Evolutionary conservation across 2,329 filamentous ascomycete species (phyloP).

Genomic region (Aspergillus uvarum): DNA sequence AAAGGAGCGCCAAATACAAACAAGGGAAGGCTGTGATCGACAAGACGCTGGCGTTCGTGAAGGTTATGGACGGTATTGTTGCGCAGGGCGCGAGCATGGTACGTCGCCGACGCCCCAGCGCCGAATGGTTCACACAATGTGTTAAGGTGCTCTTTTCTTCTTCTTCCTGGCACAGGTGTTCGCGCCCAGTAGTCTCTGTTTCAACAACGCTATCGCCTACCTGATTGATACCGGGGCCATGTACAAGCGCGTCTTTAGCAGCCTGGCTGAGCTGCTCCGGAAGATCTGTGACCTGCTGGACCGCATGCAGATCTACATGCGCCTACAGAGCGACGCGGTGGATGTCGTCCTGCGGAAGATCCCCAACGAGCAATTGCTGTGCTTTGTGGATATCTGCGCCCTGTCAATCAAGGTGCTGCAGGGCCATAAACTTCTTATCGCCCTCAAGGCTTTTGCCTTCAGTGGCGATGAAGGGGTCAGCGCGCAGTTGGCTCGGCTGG

Average conservation of each 20-base stretch:
- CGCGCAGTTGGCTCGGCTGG: slow-evolving; percentile 23
- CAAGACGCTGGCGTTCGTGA: slow-evolving; percentile 26
- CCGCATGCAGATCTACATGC: slow-evolving; percentile 27
- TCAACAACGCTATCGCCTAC: slow-evolving; percentile 32
- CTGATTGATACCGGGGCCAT: slow-evolving; percentile 28
- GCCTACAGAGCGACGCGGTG: slow-evolving; percentile 21
- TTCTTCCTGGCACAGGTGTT: slow-evolving; percentile 19
- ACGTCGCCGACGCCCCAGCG: neutral
- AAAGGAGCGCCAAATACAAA: slow-evolving; percentile 23
- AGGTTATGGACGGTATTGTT: slow-evolving; percentile 24
- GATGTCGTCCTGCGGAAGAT: slow-evolving; percentile 26
- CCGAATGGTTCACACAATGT: neutral
- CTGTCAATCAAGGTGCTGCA: slow-evolving; percentile 27
- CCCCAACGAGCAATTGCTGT: slow-evolving; percentile 27
- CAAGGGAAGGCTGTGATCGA: slow-evolving; percentile 23
- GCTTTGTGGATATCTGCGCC: slow-evolving; percentile 28
- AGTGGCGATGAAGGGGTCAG: slow-evolving; percentile 30
- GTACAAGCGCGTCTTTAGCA: slow-evolving; percentile 31
- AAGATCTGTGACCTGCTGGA: slow-evolving; percentile 30
- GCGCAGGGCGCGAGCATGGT: slow-evolving; percentile 30
- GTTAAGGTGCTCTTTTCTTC: neutral
- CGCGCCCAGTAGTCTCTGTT: slow-evolving; percentile 28
- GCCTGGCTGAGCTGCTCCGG: slow-evolving; percentile 25
- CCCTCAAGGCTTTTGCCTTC: slow-evolving; percentile 29
- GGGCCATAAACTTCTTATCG: slow-evolving; percentile 25